A percentile compares a stretch with the other conserved stretches of the same genome.
phyloP scores from a whole-genome alignment of 2,329 filamentous ascomycete genomes.

The Fusarium caatingaense region DNA sequence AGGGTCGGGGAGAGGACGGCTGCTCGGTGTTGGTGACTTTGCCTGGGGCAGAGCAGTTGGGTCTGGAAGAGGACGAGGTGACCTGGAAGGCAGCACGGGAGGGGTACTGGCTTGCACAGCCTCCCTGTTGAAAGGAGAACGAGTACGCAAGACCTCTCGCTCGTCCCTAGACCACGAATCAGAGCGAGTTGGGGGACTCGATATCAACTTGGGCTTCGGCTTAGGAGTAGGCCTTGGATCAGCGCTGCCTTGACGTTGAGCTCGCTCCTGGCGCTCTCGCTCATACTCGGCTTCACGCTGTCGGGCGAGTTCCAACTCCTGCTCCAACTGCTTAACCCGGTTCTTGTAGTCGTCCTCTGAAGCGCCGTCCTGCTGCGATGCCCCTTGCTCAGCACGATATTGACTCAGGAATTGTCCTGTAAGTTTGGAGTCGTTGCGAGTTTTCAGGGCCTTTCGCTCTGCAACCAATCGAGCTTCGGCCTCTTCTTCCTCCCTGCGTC shows the following conservation, averaged over 20 bases:
- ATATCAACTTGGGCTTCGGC: conserved; percentile 50
- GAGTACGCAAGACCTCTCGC: conserved; percentile 70
- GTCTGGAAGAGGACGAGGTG: conserved; percentile 65
- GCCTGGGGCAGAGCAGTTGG: conserved; percentile 49
- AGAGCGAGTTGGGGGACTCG: conserved; percentile 58
- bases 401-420: conserved; percentile 88
- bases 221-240: conserved; percentile 41
- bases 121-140: conserved; percentile 57
- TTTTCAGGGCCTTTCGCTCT: conserved; percentile 72
- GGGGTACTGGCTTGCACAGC: conserved; percentile 43
- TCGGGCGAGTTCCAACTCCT: conserved; percentile 71
- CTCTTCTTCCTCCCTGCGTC: conserved; percentile 78
- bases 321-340: conserved; percentile 84
- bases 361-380: conserved; percentile 43
- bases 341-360: conserved; percentile 65
- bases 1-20: conserved; percentile 40
- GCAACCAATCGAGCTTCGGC: conserved; percentile 74
- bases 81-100: conserved; percentile 43
- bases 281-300: conserved; percentile 73
- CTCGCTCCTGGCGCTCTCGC: conserved; percentile 64
- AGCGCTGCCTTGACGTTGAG: conserved; percentile 45
- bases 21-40: conserved; percentile 23
- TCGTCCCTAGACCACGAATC: conserved; percentile 74
- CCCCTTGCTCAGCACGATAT: conserved; percentile 76
- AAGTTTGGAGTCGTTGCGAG: conserved; percentile 74